These are phyloP conservation scores for Scutellaria baicalensis DNA, from an alignment of 257 asterid species.

Conservation along the genomic window DNA sequence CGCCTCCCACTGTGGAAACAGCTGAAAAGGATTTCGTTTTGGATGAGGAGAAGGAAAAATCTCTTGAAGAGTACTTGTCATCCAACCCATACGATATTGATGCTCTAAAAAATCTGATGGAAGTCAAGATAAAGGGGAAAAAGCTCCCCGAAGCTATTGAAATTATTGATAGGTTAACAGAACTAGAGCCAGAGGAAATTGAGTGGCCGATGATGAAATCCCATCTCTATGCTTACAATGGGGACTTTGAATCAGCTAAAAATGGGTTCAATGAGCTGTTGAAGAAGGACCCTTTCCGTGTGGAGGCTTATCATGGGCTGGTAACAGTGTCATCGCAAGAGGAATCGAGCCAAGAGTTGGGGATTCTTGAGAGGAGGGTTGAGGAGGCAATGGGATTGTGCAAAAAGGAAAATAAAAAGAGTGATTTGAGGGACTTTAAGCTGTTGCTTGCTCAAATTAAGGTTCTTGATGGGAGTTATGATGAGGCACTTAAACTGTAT, in stretches of 20 bases:
- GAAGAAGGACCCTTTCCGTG: constrained; percentile 56
- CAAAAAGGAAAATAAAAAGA: constrained; percentile 43
- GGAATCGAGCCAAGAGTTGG: constrained; percentile 43
- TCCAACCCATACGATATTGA: constrained; percentile 50
- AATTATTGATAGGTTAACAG: constrained; percentile 44
- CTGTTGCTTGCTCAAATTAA: constrained; percentile 77
- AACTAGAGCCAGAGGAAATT: constrained; percentile 59
- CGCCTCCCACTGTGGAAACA: constrained; percentile 26
- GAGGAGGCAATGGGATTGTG: constrained; percentile 53
- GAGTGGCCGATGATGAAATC: constrained; percentile 90
- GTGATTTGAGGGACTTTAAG: constrained; percentile 70
- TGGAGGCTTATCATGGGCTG: constrained; percentile 91
- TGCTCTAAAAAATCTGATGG: constrained; percentile 58
- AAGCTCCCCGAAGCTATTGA: constrained; percentile 57
- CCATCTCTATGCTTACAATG: constrained; percentile 52
- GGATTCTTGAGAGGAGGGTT: constrained; percentile 34
- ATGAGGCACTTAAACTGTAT: constrained; percentile 60
- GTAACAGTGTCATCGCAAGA: constrained; percentile 65
- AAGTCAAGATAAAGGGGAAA: constrained; percentile 47
- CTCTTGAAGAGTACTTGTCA: constrained; percentile 37
- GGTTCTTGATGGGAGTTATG: constrained; percentile 61
- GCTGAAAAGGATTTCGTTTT: constrained; percentile 14
- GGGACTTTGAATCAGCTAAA: constrained; percentile 54
- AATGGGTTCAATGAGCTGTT: constrained; percentile 54
- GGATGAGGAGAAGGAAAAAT: constrained; percentile 46